phyloP scores from a whole-genome alignment of 257 asterid species.

The Solanum phureja region DNA sequence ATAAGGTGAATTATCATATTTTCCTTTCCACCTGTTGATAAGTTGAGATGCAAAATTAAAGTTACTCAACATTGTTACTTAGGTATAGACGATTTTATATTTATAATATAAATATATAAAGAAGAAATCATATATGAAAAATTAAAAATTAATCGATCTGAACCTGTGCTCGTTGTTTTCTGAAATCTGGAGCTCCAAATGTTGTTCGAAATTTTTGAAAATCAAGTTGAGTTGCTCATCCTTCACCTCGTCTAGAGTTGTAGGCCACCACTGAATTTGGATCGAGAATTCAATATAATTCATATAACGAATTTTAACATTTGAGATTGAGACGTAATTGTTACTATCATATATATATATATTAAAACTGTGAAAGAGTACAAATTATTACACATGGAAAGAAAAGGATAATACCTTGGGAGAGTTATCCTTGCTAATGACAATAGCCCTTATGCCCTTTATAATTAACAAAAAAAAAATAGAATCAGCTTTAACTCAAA shows the following conservation, averaged over 20 bases:
- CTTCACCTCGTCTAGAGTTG: slow-evolving; percentile 39
- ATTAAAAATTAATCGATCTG: background rate
- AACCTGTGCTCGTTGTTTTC: slow-evolving; percentile 56
- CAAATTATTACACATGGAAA: no score
- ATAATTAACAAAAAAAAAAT: background rate
- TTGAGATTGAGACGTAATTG: background rate
- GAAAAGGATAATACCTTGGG: background rate
- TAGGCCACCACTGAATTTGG: slow-evolving; percentile 59
- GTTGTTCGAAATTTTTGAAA: slow-evolving; percentile 48
- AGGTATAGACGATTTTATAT: no score
- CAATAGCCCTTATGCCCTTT: background rate
- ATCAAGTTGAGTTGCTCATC: slow-evolving; percentile 36
- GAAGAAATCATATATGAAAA: background rate
- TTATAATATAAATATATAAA: no score
- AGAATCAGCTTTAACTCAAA: background rate
- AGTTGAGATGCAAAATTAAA: no score
- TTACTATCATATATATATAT: background rate
- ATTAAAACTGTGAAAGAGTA: background rate
- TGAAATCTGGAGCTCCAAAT: slow-evolving; percentile 66
- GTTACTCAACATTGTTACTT: no score
- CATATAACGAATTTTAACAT: background rate
- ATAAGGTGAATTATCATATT: background rate
- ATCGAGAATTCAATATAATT: background rate
- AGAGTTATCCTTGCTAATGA: background rate
- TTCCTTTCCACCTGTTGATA: background rate